Evolutionary conservation across 257 asterid species (phyloP).

Genomic region (Penstemon davidsonii): DNA sequence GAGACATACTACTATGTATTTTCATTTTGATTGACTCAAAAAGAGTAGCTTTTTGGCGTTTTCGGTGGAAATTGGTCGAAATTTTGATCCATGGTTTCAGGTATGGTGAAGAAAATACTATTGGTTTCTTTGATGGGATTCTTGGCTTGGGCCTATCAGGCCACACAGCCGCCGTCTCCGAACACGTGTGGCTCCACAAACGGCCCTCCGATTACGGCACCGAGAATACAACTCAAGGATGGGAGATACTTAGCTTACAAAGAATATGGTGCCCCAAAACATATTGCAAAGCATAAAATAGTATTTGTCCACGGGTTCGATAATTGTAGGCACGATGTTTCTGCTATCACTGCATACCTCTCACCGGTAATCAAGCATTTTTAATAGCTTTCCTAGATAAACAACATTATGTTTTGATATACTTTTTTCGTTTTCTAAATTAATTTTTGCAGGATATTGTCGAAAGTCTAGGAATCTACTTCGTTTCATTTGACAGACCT

Average conservation of each 20-base stretch:
- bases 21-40: constrained; percentile 3
- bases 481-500: constrained; percentile 79
- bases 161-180: constrained; percentile 60
- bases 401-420: neutral
- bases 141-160: constrained; percentile 65
- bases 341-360: constrained; percentile 40
- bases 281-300: constrained; percentile 53
- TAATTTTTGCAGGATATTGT: constrained; percentile 46
- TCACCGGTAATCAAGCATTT: constrained; percentile 43
- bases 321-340: constrained; percentile 48
- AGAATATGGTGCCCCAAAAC: constrained; percentile 68
- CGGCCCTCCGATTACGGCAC: constrained; percentile 66
- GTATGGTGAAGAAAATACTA: constrained; percentile 52
- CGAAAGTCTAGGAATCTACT: constrained; percentile 56
- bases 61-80: neutral
- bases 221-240: constrained; percentile 73
- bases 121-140: constrained; percentile 52
- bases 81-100: constrained; percentile 37
- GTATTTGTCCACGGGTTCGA: constrained; percentile 63
- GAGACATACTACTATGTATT: neutral
- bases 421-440: neutral
- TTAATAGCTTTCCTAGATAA: constrained; percentile 20
- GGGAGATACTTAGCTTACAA: constrained; percentile 79
- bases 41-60: neutral
- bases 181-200: constrained; percentile 58